These are phyloP conservation scores for Perilla frutescens DNA, from an alignment of 257 asterid genomes.

Conservation along the genomic window DNA sequence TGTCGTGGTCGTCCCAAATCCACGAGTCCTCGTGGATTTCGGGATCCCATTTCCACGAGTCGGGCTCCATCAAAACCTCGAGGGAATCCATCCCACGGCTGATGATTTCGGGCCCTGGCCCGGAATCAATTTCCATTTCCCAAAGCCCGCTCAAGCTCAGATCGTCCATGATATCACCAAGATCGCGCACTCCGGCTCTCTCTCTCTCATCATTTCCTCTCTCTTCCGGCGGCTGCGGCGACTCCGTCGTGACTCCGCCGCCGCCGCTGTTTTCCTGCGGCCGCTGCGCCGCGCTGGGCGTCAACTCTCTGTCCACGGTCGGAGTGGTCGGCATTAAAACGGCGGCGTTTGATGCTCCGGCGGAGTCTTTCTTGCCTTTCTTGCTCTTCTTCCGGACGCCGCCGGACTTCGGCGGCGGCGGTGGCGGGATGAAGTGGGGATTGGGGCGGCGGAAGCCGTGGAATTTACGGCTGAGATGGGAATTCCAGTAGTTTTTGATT, in stretches of 20 bases:
- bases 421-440: slow-evolving; percentile 34
- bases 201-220: slow-evolving; percentile 9
- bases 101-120: background rate
- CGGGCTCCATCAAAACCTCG: background rate
- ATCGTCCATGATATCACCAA: slow-evolving; percentile 46
- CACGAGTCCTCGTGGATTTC: slow-evolving; percentile 37
- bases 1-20: slow-evolving; percentile 43
- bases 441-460: slow-evolving; percentile 47
- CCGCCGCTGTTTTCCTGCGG: background rate
- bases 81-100: background rate
- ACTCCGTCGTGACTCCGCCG: background rate
- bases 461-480: slow-evolving; percentile 73
- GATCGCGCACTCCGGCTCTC: slow-evolving; percentile 6
- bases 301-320: slow-evolving; percentile 42
- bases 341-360: background rate
- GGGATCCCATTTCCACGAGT: slow-evolving; percentile 40
- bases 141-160: slow-evolving; percentile 33
- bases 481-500: slow-evolving; percentile 89
- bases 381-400: slow-evolving; percentile 32
- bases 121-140: background rate
- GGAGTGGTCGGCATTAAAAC: slow-evolving; percentile 38
- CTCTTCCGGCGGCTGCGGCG: background rate
- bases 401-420: slow-evolving; percentile 12
- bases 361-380: background rate
- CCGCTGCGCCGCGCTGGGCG: slow-evolving; percentile 28